A percentile compares a stretch with the other conserved stretches of the same genome.
Conservation (phyloP, 2,329 filamentous ascomycete genomes). For the Hysterium pulicare region DNA sequence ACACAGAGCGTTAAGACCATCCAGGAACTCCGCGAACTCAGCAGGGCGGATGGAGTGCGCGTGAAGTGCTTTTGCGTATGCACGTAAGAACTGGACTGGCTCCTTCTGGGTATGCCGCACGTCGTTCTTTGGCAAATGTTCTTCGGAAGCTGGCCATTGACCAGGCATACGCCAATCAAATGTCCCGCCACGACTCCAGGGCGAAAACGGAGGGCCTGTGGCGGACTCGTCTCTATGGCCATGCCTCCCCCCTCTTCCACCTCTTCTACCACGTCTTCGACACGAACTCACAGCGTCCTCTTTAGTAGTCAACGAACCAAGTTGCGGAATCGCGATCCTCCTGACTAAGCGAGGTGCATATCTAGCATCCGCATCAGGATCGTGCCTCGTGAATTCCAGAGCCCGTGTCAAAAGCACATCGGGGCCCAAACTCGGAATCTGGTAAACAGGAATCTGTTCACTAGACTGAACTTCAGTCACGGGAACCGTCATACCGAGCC, state of each 20-base stretch:
- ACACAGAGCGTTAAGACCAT: conserved; percentile 30
- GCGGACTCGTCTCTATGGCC: no score
- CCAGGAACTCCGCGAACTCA: conserved; percentile 31
- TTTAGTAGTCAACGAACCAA: no score
- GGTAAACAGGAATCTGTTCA: conserved; percentile 22
- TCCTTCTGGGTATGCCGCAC: no score
- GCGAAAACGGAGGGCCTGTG: conserved; percentile 1
- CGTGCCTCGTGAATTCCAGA: conserved; percentile 23
- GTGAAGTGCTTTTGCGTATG: conserved; percentile 28
- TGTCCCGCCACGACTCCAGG: conserved; percentile 1
- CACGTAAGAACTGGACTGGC: conserved; percentile 22
- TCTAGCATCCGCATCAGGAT: conserved; percentile 20
- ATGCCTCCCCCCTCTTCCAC: conserved; percentile 3
- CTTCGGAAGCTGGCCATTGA: conserved; percentile 10
- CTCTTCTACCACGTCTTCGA: no score
- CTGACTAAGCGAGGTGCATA: conserved; percentile 23
- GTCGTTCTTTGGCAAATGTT: no score
- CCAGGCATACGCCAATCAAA: conserved; percentile 7
- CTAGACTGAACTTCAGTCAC: conserved; percentile 21
- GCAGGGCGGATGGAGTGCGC: conserved; percentile 25
- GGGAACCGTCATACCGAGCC: conserved; percentile 18
- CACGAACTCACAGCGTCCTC: no score
- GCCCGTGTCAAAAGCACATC: conserved; percentile 19
- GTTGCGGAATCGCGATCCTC: conserved; percentile 25
- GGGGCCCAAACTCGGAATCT: conserved; percentile 3